phyloP scores from a whole-genome alignment of 2,329 filamentous ascomycete species.

The Sporothrix inflata region DNA sequence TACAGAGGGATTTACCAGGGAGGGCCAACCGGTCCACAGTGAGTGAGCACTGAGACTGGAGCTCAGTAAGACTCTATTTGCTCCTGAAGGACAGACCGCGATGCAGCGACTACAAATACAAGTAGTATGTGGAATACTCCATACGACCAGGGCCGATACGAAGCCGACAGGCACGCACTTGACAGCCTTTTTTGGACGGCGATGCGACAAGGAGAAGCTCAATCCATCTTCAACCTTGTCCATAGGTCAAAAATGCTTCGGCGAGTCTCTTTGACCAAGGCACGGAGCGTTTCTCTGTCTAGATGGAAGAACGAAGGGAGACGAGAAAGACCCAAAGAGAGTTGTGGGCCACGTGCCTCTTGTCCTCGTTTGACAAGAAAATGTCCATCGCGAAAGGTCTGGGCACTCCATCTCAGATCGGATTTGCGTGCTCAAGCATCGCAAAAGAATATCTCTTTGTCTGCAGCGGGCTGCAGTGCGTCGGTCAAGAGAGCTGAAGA shows the following conservation, averaged over 20 bases:
- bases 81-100: background rate
- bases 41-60: background rate
- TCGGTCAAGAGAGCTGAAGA: background rate
- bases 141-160: background rate
- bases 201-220: background rate
- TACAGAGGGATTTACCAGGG: background rate
- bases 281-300: background rate
- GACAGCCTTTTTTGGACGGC: background rate
- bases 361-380: background rate
- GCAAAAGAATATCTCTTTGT: background rate
- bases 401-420: background rate
- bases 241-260: background rate
- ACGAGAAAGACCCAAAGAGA: background rate
- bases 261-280: background rate
- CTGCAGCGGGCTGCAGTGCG: background rate
- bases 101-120: too few species aligned
- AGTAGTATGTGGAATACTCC: background rate
- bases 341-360: background rate
- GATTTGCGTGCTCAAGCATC: background rate
- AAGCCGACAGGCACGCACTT: background rate
- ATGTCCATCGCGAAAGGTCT: background rate
- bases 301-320: background rate
- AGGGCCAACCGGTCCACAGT: background rate
- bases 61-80: conserved; percentile 1
- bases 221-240: background rate